Percentiles rank a stretch among this genome's conserved stretches.
phyloP scores from a whole-genome alignment of 306 rosid species.

The Medicago ruthenica region DNA sequence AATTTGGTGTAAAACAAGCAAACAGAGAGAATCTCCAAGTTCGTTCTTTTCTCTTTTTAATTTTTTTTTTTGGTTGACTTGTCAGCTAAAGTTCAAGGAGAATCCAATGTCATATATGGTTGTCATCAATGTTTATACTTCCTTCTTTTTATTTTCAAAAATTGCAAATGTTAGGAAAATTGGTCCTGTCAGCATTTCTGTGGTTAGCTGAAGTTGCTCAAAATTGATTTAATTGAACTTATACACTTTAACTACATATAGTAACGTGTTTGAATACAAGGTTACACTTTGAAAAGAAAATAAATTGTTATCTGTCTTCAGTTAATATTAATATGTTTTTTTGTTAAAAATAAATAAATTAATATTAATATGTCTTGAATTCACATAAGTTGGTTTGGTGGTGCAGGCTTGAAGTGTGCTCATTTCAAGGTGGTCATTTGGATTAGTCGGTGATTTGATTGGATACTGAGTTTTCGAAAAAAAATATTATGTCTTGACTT shows the following conservation, averaged over 20 bases:
- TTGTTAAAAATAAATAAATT: too few species aligned
- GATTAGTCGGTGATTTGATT: too few species aligned
- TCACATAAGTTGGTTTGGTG: too few species aligned
- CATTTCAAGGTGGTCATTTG: too few species aligned
- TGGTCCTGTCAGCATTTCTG: not conserved
- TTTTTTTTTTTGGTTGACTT: slow-evolving; percentile 11
- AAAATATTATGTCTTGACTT: too few species aligned
- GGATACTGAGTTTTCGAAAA: too few species aligned
- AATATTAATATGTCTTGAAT: too few species aligned
- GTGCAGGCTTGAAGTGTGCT: too few species aligned
- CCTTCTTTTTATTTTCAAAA: slow-evolving; percentile 12
- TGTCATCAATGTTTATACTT: slow-evolving; percentile 25
- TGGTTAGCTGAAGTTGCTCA: not conserved
- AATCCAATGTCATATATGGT: slow-evolving; percentile 38
- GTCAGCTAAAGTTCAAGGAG: slow-evolving; percentile 32
- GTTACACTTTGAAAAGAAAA: not conserved
- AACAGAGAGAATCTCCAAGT: slow-evolving; percentile 1
- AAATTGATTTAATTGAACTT: not conserved
- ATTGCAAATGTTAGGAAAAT: slow-evolving; percentile 13
- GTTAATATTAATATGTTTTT: not conserved
- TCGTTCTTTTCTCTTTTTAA: slow-evolving; percentile 4
- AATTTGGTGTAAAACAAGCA: slow-evolving; percentile 31
- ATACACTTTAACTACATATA: not conserved
- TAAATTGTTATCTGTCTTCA: not conserved
- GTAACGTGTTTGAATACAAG: not conserved